Base-by-base conservation (phyloP, 495 filamentous ascomycete genomes). In the Hyaloscypha bicolor region DNA sequence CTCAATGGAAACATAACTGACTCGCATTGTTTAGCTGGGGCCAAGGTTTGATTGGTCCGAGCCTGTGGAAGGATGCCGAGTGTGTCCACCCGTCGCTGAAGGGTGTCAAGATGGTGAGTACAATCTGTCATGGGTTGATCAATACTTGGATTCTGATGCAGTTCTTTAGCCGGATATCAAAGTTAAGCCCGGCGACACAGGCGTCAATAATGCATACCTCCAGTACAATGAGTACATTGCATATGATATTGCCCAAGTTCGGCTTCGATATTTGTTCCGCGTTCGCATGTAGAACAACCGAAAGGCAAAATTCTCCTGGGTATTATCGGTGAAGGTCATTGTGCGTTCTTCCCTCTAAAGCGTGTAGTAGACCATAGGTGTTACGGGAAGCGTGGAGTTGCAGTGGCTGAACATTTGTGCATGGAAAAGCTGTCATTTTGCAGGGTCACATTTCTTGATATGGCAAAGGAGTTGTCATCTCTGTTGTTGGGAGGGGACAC, bases 191-290 rank as follows among this genome's bases (percentile, higher is more conserved):
- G 78, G 76, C 2, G 29, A 73, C 3, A 85, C 81, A 4, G 73
- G 74, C 12, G 68, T 80, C 9, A 19, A 56, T 0, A 64, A 69
- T 32, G 73, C 79, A 0, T 69, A 68, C 22, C 77, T 90, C 25
- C 71, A 74, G 6, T 90, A 89, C 73, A 89, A 90, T 71, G 88
- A 90, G 81, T 96, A 93, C 73, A 92, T 95, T 58, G 82, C 82
- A 32, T 97, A 97, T 71, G 87, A 94, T 72, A 82, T 92, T 9
- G 80, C 88, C 1, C 93, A 97, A 79, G 86, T 96, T 35, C 84
- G 88, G 21, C 82, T 94, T 63, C 83, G 89, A 9, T 97, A 97
- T 74, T 78, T 97, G 16, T 88, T 96, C 71, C 83, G 86, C 16
- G 83, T 93, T 55, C 77, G 78, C 62, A 86, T 87, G 78, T 78